Evolutionary conservation across 495 filamentous ascomycete genomes (phyloP).

Genomic region (Penicillium ochrochloron): DNA sequence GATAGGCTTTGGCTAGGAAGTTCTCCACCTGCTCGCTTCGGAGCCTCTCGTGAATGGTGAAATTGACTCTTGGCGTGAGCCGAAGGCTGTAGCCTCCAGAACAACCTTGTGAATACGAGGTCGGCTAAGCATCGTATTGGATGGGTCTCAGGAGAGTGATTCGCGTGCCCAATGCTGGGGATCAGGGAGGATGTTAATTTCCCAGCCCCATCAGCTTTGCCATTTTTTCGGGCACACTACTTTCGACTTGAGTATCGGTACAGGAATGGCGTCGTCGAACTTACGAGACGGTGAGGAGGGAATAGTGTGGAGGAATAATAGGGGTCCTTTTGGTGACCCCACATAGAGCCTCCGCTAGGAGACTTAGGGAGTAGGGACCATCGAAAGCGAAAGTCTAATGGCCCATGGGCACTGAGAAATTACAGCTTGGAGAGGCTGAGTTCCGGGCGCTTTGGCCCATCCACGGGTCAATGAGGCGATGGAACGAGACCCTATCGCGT

Average conservation of each 20-base stretch:
- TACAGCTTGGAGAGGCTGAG: not conserved
- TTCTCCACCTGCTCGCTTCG: conserved; percentile 4
- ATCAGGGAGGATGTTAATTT: not conserved
- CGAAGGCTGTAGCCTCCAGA: not conserved
- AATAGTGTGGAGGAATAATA: not conserved
- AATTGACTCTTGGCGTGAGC: conserved; percentile 3
- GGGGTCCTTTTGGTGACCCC: not conserved
- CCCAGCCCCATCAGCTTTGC: not conserved
- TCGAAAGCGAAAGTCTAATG: not conserved
- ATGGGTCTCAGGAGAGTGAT: conserved; percentile 2
- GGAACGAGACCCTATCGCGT: not conserved
- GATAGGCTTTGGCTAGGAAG: not conserved
- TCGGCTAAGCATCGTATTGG: not conserved
- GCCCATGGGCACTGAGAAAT: not conserved
- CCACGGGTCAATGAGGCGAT: not conserved
- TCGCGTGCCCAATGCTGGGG: not conserved
- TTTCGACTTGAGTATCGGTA: not conserved
- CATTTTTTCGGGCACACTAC: too few relatives aligned
- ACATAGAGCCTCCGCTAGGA: conserved; percentile 8
- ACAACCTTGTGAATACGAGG: conserved; percentile 12
- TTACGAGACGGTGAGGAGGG: not conserved
- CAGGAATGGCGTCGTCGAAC: not conserved
- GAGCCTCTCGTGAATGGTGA: not conserved
- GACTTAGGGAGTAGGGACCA: not conserved
- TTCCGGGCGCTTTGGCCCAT: not conserved